Conservation (phyloP, 2,329 filamentous ascomycete genomes). For the Nigrograna mackinnonii region DNA sequence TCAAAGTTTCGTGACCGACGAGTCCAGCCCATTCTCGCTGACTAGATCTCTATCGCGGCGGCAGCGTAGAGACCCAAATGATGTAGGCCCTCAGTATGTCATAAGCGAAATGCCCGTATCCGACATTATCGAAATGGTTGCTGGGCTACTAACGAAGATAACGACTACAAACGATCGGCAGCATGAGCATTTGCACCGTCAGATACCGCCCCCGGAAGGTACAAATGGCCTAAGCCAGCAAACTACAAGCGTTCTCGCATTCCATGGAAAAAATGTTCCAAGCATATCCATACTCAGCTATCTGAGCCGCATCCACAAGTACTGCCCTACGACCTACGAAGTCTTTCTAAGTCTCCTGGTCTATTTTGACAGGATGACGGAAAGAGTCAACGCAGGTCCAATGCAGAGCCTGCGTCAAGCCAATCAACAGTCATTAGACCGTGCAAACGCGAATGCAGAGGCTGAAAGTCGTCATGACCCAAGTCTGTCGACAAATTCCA, state of each 20-base stretch:
- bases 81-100: slow-evolving; percentile 72
- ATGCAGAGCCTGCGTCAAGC: slow-evolving; percentile 64
- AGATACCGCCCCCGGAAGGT: slow-evolving; percentile 64
- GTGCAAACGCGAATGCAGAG: slow-evolving; percentile 38
- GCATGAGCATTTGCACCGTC: slow-evolving; percentile 85
- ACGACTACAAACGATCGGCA: slow-evolving; percentile 95
- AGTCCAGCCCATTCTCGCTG: slow-evolving; percentile 63
- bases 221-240: slow-evolving; percentile 63
- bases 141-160: slow-evolving; percentile 93
- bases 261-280: slow-evolving; percentile 97
- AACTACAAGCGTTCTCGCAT: slow-evolving; percentile 80
- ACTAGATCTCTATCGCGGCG: slow-evolving; percentile 46
- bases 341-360: slow-evolving; percentile 94
- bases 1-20: slow-evolving; percentile 81
- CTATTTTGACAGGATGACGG: slow-evolving; percentile 99
- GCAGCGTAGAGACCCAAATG: slow-evolving; percentile 50
- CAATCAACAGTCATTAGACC: slow-evolving; percentile 52
- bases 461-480: slow-evolving; percentile 44
- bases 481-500: slow-evolving; percentile 30
- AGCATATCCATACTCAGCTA: slow-evolving; percentile 98
- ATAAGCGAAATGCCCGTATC: slow-evolving; percentile 97
- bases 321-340: slow-evolving; percentile 97
- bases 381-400: slow-evolving; percentile 84
- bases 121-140: slow-evolving; percentile 99
- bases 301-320: slow-evolving; percentile 94